Evolutionary conservation across 345 rosid genomes (phyloP), one percentile per base, ranked within the genome.

Genomic region (Trapa incisa): DNA sequence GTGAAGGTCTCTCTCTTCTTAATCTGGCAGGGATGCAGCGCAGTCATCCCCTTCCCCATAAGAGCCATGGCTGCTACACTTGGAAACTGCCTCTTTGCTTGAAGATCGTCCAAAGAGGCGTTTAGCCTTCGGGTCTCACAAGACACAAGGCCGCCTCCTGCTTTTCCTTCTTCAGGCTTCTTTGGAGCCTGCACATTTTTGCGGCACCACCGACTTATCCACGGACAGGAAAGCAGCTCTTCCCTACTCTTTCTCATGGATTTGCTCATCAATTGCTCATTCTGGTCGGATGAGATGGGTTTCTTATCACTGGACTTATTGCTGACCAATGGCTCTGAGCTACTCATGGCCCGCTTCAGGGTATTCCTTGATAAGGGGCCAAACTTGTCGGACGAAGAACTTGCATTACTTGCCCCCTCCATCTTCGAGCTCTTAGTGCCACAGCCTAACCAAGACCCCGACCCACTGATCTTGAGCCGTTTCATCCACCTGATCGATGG

Each of bases 1-100:
- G 83, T 67, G 43, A 71, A 75, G 52, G 89, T 76, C 14, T 87
- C 84, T 5, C 67, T 77, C 53, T 79, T 86, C 80, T 72, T 79
- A 68, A 79, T 80, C 68, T 80, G 83, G 69, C 87, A 83, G 0
- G 91, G 84, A 61, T 65, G 80, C 68, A 87, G 82, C 56, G 88
- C 79, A n/a, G 47, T 89, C 79, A 87, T 74, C 68, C 89, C 87
- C 80, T 87, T 95, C 47, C 96, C 97, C 96, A 91, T 83, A 82
- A 95, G 48, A 60, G 98, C 99, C 99, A 95, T 91, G 56, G 99
- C 99, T 69, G 86, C 96, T 69, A 86, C 75, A 80, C 99, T 91
- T 9, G 99, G 96, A 73, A 75, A 84, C 42, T 86, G 93, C 79
- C 80, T 82, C 81, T 81, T 83, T 22, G 29, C 29, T 67, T 74